Conservation (phyloP, 345 rosid species). For the Eucalyptus tenuipes region DNA sequence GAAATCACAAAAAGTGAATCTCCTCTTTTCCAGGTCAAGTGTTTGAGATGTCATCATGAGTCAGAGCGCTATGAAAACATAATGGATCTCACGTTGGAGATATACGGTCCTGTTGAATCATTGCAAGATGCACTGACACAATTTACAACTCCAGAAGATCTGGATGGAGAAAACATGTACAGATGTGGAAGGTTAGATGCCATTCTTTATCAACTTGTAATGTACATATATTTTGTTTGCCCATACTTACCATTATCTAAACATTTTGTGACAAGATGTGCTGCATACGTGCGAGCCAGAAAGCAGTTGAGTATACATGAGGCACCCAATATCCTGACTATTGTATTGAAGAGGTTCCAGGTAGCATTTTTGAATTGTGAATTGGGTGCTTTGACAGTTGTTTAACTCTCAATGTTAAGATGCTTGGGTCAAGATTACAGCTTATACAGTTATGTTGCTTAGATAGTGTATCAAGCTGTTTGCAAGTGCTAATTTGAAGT, state of each 20-base stretch:
- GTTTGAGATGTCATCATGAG: constrained; percentile 64
- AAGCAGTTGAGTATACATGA: constrained; percentile 76
- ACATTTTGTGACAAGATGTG: constrained; percentile 28
- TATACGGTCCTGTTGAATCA: constrained; percentile 76
- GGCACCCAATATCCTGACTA: constrained; percentile 82
- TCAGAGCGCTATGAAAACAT: constrained; percentile 77
- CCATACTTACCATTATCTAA: background rate
- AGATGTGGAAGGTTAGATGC: constrained; percentile 68
- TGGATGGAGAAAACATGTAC: constrained; percentile 88
- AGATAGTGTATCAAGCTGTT: background rate
- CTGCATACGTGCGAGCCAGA: constrained; percentile 63
- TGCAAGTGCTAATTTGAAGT: background rate
- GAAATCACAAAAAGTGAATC: background rate
- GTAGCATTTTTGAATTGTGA: constrained; percentile 12
- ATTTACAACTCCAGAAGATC: constrained; percentile 70
- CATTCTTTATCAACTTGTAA: background rate
- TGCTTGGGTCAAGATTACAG: background rate
- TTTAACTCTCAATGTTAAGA: background rate
- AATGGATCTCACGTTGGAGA: constrained; percentile 83
- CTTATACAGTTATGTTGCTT: background rate
- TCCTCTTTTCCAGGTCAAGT: constrained; percentile 38
- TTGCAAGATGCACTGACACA: constrained; percentile 75
- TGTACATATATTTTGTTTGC: background rate
- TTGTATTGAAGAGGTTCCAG: constrained; percentile 85
- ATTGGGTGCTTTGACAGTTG: background rate